Conservation (phyloP, 2,329 filamentous ascomycete genomes). For the Clonostachys rosea region DNA sequence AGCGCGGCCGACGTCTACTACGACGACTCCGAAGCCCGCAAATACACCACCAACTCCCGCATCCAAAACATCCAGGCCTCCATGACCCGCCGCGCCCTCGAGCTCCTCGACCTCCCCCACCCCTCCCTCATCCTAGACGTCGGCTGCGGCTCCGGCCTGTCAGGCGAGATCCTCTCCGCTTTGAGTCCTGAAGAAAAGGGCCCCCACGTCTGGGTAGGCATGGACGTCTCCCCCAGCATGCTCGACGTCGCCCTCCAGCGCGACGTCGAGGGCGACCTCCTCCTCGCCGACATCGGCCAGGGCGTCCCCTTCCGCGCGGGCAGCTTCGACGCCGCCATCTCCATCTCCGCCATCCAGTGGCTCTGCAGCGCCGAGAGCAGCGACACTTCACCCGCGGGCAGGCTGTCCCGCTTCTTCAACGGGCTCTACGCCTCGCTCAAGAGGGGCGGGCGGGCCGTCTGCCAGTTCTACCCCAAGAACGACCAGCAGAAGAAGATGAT, state of each 20-base stretch:
- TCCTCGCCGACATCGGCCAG: slow-evolving; percentile 92
- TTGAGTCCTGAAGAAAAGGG: slow-evolving; percentile 66
- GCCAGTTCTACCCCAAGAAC: slow-evolving; percentile 98
- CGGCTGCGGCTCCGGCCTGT: slow-evolving; percentile 93
- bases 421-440: slow-evolving; percentile 81
- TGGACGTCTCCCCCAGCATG: slow-evolving; percentile 96
- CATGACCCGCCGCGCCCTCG: slow-evolving; percentile 91
- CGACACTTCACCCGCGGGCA: slow-evolving; percentile 74
- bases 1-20: slow-evolving; percentile 97
- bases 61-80: slow-evolving; percentile 92
- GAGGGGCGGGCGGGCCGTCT: slow-evolving; percentile 84
- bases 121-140: slow-evolving; percentile 91
- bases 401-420: slow-evolving; percentile 85
- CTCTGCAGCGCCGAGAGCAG: slow-evolving; percentile 91
- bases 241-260: slow-evolving; percentile 89
- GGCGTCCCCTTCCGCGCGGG: slow-evolving; percentile 91
- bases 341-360: slow-evolving; percentile 97
- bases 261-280: slow-evolving; percentile 88
- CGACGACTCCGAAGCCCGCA: slow-evolving; percentile 89
- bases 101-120: slow-evolving; percentile 74
- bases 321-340: slow-evolving; percentile 90
- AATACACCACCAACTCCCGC: slow-evolving; percentile 94
- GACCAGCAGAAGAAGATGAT: slow-evolving; percentile 91
- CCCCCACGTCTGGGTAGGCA: slow-evolving; percentile 93
- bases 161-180: slow-evolving; percentile 86